Percentiles rank a stretch among this genome's conserved stretches.
Evolutionary conservation across 2,329 filamentous ascomycete species (phyloP).

Genomic region (Volutella citrinella): DNA sequence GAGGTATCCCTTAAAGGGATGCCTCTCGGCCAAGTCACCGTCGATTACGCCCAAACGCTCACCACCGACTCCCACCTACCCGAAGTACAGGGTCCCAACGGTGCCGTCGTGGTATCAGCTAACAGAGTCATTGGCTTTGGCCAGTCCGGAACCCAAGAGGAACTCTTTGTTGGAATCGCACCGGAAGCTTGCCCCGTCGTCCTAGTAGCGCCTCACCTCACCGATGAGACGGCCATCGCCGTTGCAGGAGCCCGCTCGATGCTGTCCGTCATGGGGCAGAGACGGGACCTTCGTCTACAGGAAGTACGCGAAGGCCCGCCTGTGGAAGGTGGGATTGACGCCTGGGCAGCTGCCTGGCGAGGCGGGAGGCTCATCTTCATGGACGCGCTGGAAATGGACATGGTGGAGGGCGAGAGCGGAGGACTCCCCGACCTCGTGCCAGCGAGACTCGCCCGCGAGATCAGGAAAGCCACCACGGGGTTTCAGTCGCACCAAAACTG

Average conservation of each 20-base stretch:
- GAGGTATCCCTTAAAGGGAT: neutral
- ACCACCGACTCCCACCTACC: conserved; percentile 22
- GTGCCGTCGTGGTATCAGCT: conserved; percentile 30
- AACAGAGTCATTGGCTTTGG: conserved; percentile 35
- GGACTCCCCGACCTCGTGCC: conserved; percentile 25
- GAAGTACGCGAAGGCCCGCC: neutral
- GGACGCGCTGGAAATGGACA: conserved; percentile 36
- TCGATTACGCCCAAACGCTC: conserved; percentile 19
- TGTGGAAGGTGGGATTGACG: neutral
- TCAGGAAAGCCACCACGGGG: conserved; percentile 26
- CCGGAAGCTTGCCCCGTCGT: conserved; percentile 34
- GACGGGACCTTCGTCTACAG: conserved; percentile 28
- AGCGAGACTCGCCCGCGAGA: conserved; percentile 27
- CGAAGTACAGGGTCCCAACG: conserved; percentile 18
- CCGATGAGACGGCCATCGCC: conserved; percentile 22
- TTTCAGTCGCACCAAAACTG: conserved; percentile 20
- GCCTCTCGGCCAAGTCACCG: conserved; percentile 10
- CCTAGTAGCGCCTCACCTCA: conserved; percentile 29
- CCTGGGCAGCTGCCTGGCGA: conserved; percentile 7
- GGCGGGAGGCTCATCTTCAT: conserved; percentile 33
- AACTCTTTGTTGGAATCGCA: conserved; percentile 31
- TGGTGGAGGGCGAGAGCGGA: conserved; percentile 12
- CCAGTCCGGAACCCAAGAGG: conserved; percentile 35
- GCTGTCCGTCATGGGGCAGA: conserved; percentile 26
- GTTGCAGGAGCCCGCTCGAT: conserved; percentile 28